Evolutionary conservation across 345 rosid species (phyloP).

Genomic region (Pelargonium nanum): DNA sequence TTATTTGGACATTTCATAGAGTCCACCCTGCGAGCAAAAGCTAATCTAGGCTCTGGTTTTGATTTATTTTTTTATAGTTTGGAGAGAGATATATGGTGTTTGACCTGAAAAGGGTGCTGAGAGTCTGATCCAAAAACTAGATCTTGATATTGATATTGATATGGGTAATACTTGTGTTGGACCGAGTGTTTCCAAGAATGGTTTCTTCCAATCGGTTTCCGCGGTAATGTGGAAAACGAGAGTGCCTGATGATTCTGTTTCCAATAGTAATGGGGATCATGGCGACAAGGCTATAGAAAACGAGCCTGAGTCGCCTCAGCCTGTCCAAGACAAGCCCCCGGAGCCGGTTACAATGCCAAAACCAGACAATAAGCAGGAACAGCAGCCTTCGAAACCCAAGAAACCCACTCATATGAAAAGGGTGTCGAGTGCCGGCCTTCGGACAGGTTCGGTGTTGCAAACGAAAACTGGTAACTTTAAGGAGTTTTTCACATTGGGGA

Average conservation of each 20-base stretch:
- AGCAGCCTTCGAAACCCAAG: constrained; percentile 28
- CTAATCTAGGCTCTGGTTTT: too few relatives aligned
- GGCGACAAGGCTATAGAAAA: constrained; percentile 22
- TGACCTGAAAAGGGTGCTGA: too few relatives aligned
- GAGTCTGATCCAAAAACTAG: too few relatives aligned
- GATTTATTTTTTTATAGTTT: too few relatives aligned
- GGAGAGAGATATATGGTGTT: too few relatives aligned
- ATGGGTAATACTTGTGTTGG: constrained; percentile 91
- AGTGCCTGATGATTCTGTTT: constrained; percentile 41
- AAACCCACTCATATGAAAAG: constrained; percentile 46
- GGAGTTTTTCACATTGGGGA: constrained; percentile 59
- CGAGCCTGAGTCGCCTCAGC: constrained; percentile 35
- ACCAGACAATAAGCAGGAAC: constrained; percentile 19
- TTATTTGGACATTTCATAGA: too few relatives aligned
- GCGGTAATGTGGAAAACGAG: constrained; percentile 70
- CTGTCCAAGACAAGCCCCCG: constrained; percentile 65
- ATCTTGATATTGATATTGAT: background rate
- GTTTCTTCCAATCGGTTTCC: constrained; percentile 65
- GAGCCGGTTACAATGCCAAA: constrained; percentile 48
- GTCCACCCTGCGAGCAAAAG: too few relatives aligned
- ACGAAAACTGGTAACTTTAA: constrained; percentile 63
- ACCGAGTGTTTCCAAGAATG: constrained; percentile 55
- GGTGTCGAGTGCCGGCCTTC: constrained; percentile 63
- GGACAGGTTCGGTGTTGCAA: constrained; percentile 57
- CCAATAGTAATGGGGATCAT: constrained; percentile 28